These are phyloP conservation scores for Paecilomyces sp. DNA, from an alignment of 2,329 filamentous ascomycete genomes.

Conservation along the genomic window DNA sequence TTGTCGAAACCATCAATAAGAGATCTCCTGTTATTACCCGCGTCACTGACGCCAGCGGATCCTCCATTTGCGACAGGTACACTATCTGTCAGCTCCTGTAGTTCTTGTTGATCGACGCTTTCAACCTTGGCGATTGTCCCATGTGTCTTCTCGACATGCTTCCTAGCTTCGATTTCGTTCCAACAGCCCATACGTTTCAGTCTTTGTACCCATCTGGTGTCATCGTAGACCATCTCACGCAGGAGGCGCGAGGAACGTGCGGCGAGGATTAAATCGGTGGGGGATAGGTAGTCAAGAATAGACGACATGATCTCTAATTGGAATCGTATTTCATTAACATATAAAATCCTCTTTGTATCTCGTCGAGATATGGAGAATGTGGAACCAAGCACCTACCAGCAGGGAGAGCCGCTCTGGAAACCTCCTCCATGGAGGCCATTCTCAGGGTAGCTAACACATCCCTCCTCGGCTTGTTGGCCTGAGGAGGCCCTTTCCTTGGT, in stretches of 20 bases:
- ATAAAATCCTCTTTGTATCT: background rate
- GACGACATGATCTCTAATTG: slow-evolving; percentile 71
- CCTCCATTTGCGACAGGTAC: background rate
- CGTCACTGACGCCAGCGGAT: slow-evolving; percentile 1
- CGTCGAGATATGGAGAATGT: background rate
- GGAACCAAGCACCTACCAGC: slow-evolving; percentile 54
- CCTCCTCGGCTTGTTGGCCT: slow-evolving; percentile 30
- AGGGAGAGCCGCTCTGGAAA: slow-evolving; percentile 70
- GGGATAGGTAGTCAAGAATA: slow-evolving; percentile 82
- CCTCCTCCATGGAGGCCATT: slow-evolving; percentile 67
- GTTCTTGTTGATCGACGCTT: slow-evolving; percentile 19
- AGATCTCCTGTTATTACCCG: slow-evolving; percentile 21
- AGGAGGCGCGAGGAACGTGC: slow-evolving; percentile 78
- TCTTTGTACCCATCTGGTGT: slow-evolving; percentile 86
- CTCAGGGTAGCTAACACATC: slow-evolving; percentile 69
- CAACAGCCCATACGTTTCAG: slow-evolving; percentile 83
- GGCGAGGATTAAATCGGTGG: slow-evolving; percentile 77
- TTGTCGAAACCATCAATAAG: slow-evolving; percentile 73
- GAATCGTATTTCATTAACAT: slow-evolving; percentile 14
- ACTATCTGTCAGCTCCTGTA: slow-evolving; percentile 16
- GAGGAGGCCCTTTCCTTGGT: slow-evolving; percentile 37
- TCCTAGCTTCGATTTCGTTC: slow-evolving; percentile 81
- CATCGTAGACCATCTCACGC: slow-evolving; percentile 98
- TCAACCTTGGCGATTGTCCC: slow-evolving; percentile 21
- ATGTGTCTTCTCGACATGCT: slow-evolving; percentile 65